Base-by-base conservation (phyloP, 2,329 filamentous ascomycete species). In the Monosporascus ibericus region DNA sequence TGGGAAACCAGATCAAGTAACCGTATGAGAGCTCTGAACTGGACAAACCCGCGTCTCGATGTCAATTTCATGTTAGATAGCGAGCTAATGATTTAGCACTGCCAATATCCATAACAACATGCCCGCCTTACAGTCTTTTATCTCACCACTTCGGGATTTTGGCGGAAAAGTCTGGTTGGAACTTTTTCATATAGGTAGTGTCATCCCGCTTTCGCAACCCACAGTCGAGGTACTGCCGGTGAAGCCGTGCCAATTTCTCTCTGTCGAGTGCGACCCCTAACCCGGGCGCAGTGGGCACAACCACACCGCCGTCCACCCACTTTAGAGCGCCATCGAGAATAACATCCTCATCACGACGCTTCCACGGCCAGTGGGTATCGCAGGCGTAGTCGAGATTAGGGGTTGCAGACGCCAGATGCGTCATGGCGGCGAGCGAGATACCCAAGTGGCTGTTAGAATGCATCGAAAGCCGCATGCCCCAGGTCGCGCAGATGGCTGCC, bases 291-390 rank as follows among this genome's bases (percentile, higher is more conserved):
- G 59, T 66, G 0, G 71, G 71, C 22, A 73, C 70, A 0, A 60
- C 37, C 4, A 73, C 54, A 1, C 66, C 69, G 0, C 71, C 70
- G 39, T 72, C 63, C 0, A 48, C 56, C 71, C 71, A 74, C 25
- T 58, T 65, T 50, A 74, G 44, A 0, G 65, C 63, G 1, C 70
- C 69, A n/a, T 70, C 65, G 7, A 68, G 53, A 44, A 74, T 59
- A 5, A 74, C 70, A 48, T 74, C 72, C 55, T 74, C 72, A 6
- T 73, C 68, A 0, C 67, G 64, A 3, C 66, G 68, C 60, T 74
- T 74, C 72, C 72, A 74, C 6, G 72, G 72, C 72, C 72, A 74
- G 52, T 74, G 72, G 0, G 72, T 74, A 48, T 73, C 72, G 47
- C 72, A 74, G 0, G 71, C 71, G 42, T 74, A 74, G 57, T 73